Percentiles rank a stretch among this genome's conserved stretches.
Conservation (phyloP, 2,329 filamentous ascomycete species). For the Claviceps sp. region DNA sequence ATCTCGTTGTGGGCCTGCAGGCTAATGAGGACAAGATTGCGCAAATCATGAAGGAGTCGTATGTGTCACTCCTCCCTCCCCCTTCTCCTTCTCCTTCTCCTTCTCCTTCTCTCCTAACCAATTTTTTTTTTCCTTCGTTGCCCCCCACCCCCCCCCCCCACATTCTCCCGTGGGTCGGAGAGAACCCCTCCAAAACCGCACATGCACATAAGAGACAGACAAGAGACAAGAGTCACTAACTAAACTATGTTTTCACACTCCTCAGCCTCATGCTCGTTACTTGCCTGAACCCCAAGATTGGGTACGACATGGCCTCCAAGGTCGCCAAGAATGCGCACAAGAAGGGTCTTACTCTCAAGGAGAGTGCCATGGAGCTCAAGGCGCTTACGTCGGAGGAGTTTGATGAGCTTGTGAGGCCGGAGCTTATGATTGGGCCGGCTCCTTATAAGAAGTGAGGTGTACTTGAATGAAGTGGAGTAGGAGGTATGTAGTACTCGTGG, state of each 20-base stretch:
- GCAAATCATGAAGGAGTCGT: conserved; percentile 88
- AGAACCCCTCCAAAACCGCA: no score
- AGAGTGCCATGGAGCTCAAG: conserved; percentile 86
- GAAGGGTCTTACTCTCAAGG: conserved; percentile 87
- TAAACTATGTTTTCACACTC: background rate
- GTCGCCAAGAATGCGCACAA: conserved; percentile 98
- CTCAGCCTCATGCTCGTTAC: conserved; percentile 93
- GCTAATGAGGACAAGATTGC: conserved; percentile 90
- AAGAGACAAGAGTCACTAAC: background rate
- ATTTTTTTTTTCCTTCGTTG: no score
- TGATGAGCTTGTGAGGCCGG: conserved; percentile 75
- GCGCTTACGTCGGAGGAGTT: conserved; percentile 83
- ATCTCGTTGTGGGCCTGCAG: conserved; percentile 74
- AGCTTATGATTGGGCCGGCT: conserved; percentile 86
- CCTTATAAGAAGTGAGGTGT: conserved; percentile 31
- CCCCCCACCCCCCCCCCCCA: no score
- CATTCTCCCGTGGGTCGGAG: no score
- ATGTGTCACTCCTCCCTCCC: conserved; percentile 23
- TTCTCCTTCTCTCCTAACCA: no score
- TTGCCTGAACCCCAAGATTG: conserved; percentile 93
- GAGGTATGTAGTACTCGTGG: no score
- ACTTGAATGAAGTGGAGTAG: no score
- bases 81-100: no score
- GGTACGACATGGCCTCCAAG: conserved; percentile 94
- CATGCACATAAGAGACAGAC: background rate